Base-by-base conservation (phyloP, 257 asterid genomes). In the Lycium barbarum region DNA sequence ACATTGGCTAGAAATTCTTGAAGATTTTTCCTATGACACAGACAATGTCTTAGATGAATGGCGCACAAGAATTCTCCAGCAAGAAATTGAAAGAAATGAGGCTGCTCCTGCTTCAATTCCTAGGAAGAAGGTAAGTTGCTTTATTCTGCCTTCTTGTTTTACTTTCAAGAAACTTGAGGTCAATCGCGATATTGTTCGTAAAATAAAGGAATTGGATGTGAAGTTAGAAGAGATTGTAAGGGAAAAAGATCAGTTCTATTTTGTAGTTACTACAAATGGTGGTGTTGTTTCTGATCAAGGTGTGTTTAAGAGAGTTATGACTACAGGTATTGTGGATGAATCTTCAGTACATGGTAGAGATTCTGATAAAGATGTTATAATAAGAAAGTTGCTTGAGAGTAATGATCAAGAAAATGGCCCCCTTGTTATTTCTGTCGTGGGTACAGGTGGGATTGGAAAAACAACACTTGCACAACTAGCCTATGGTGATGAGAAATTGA, bases 371-470 rank as follows among this genome's bases (percentile, higher is more conserved):
- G 59, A 40, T 59, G 68, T 8, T 61, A 83, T 88, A 73, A 57
- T 90, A 1, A 65, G 17, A 45, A 85, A 85, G 83, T 51, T 90
- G 83, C 15, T 88, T 84, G 59, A 80, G 71, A 33, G 15, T 55
- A 58, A 36, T 67, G 54, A 51, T 17, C 20, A 26, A 59, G 84
- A 58, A 22, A 84, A 57, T 84, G 74, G 49, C 2, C 10, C 74
- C 45, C 58, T 80, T 7, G 79, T 89, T 20, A 7, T 87, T 17
- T 85, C 93, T 20, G 22, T 91, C 3, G 91, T 89, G 79, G 93
- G 93, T 36, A 72, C 79, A 20, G 92, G 90, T 18, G 93, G 93
- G 9, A 72, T 91, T 51, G 93, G 93, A 26, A 89, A 89, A 45
- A 87, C 93, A 0, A 86, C 91, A 7, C 90, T 90, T 83, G 90